Conservation (phyloP, 345 rosid species). For the Brassica nigra region DNA sequence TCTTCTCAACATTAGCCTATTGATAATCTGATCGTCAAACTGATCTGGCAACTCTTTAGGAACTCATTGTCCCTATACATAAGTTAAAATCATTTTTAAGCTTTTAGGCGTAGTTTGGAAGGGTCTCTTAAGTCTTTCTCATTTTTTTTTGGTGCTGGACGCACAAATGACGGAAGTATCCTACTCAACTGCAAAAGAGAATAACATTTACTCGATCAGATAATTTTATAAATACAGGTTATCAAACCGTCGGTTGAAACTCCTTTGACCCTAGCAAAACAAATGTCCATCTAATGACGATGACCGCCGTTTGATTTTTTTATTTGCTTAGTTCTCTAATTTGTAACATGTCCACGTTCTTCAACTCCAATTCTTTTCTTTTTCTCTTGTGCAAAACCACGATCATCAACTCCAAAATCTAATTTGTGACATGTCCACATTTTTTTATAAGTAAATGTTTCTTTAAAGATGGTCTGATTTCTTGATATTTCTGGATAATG, state of each 20-base stretch:
- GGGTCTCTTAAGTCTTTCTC: too few species aligned
- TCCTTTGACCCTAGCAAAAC: neutral
- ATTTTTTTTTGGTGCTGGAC: too few species aligned
- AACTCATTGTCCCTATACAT: neutral
- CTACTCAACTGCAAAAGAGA: too few species aligned
- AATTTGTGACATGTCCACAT: neutral
- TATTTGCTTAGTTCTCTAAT: neutral
- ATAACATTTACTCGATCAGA: too few species aligned
- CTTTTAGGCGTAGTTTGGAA: neutral
- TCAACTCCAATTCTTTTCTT: neutral
- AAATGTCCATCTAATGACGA: neutral
- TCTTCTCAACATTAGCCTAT: neutral
- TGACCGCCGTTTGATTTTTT: neutral
- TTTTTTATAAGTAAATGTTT: neutral
- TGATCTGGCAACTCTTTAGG: neutral
- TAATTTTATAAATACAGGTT: too few species aligned
- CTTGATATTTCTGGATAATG: neutral
- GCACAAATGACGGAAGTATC: too few species aligned
- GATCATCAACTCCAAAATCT: neutral
- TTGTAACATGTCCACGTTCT: neutral
- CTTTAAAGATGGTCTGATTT: neutral
- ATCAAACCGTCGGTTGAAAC: too few species aligned
- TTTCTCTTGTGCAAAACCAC: neutral
- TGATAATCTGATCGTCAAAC: neutral
- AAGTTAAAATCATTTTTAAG: neutral